Percentiles rank a stretch among this genome's conserved stretches.
These are phyloP conservation scores for Truncatella angustata DNA, from an alignment of 2,329 filamentous ascomycete genomes.

Conservation along the genomic window DNA sequence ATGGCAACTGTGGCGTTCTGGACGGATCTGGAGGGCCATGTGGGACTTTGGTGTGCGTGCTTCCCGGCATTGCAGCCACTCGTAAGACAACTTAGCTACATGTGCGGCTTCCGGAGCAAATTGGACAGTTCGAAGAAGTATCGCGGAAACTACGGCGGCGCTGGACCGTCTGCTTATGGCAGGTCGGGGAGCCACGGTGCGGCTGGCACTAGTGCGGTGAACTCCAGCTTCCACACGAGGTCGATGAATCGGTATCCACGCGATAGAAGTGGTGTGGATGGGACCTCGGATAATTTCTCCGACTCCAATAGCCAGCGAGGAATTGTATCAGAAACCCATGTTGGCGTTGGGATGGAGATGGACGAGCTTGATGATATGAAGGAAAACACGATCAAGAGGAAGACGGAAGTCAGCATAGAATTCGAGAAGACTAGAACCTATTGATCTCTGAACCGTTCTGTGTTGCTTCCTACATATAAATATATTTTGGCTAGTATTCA, in stretches of 20 bases:
- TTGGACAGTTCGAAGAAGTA: conserved; percentile 5
- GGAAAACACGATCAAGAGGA: neutral
- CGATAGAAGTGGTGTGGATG: conserved; percentile 1
- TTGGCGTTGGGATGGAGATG: neutral
- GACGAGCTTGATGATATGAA: conserved; percentile 29
- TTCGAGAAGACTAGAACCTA: no score
- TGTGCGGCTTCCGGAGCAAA: conserved; percentile 19
- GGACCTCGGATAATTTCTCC: neutral
- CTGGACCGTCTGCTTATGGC: neutral
- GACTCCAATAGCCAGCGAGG: conserved; percentile 5
- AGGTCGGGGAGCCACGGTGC: neutral
- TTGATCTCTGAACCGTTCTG: no score
- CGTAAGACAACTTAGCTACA: neutral
- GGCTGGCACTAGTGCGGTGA: neutral
- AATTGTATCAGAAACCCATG: neutral
- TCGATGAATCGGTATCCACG: neutral
- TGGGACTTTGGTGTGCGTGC: conserved; percentile 41
- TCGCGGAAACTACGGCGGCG: neutral
- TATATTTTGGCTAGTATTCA: no score
- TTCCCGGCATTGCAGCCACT: conserved; percentile 9
- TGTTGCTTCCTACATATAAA: no score
- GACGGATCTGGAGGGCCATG: conserved; percentile 40
- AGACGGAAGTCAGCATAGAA: neutral
- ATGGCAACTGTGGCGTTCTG: conserved; percentile 35
- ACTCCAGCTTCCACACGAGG: neutral